Evolutionary conservation across 2,329 filamentous ascomycete genomes (phyloP).

Genomic region (Aureobasidium sp.): DNA sequence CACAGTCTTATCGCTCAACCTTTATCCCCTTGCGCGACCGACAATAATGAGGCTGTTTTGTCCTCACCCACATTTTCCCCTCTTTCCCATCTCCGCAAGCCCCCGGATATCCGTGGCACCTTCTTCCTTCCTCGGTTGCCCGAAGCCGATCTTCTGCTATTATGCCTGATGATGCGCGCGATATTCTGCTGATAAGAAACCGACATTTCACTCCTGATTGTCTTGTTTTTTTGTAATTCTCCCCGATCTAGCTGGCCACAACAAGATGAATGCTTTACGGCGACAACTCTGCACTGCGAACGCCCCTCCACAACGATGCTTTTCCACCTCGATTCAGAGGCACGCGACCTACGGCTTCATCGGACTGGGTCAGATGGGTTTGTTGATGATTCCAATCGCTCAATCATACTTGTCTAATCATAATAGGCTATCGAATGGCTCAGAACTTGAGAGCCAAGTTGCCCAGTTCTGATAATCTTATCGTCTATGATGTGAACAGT

Average conservation of each 20-base stretch:
- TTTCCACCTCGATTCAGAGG: conserved; percentile 36
- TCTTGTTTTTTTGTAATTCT: neutral
- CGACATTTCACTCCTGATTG: neutral
- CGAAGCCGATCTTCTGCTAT: neutral
- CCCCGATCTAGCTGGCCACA: neutral
- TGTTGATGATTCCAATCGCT: conserved; percentile 20
- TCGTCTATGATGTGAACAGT: conserved; percentile 60
- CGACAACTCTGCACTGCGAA: conserved; percentile 16
- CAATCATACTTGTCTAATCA: conserved; percentile 15
- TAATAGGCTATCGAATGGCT: conserved; percentile 63
- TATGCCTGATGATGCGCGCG: neutral
- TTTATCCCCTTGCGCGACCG: neutral
- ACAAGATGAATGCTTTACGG: conserved; percentile 16
- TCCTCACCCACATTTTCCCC: neutral
- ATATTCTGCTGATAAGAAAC: neutral
- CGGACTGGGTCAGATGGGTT: conserved; percentile 46
- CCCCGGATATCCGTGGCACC: conserved; percentile 13
- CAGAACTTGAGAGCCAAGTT: conserved; percentile 63
- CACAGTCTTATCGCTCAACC: neutral
- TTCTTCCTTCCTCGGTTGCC: conserved; percentile 5
- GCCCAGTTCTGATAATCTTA: conserved; percentile 53
- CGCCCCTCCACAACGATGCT: conserved; percentile 32
- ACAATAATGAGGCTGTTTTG: neutral
- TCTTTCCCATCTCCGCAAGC: conserved; percentile 6
- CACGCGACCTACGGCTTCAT: conserved; percentile 45